Evolutionary conservation across 176 grass and related monocot species (phyloP), one percentile per base, ranked within the genome.

Genomic region (Juncus effusus): DNA sequence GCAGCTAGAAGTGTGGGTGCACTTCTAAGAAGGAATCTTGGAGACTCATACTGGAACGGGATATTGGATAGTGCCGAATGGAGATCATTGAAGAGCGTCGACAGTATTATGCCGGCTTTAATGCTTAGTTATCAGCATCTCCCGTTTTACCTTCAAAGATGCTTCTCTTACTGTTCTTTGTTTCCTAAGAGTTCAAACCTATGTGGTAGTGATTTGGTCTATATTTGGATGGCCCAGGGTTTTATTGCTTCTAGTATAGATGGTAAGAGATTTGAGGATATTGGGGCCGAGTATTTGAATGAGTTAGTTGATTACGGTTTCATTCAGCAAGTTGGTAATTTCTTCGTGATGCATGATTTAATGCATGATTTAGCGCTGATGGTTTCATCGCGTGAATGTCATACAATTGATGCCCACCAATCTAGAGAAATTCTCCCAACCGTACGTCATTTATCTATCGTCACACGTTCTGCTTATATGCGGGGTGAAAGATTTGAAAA

Each of bases 181-280:
- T n/a, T 62, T 60, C 79, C 80, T 10, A 74, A 72, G 40, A 44
- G 50, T 16, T 60, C 76, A 50, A 44, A 40, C 9, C 59, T 82
- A 41, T 56, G 71, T 53, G 41, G 15, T 13, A 57, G 72, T 38
- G 55, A 77, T 10, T 60, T 82, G 70, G 12, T 82, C 40, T 38
- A 77, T 54, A 62, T 82, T 5, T 82, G 80, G 80, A 77, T 77
- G 39, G 67, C 74, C 7, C 80, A 77, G 42, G 80, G 58, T 6
- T 65, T 72, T 44, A 16, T 82, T 10, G 38, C 60, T 53, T 36
- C 64, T 15, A 5, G 36, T 2, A 42, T 36, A 11, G 40, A 58
- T 10, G 13, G 47, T 54, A 73, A 9, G 39, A 75, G 72, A 63
- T 49, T 44, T 38, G 80, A 77, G 59, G 80, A 82, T 64, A 40